A percentile compares a stretch with the other conserved stretches of the same genome.
phyloP scores from a whole-genome alignment of 1,284 basidiomycete genomes.

The Melanopsichium pennsylvanicum region DNA sequence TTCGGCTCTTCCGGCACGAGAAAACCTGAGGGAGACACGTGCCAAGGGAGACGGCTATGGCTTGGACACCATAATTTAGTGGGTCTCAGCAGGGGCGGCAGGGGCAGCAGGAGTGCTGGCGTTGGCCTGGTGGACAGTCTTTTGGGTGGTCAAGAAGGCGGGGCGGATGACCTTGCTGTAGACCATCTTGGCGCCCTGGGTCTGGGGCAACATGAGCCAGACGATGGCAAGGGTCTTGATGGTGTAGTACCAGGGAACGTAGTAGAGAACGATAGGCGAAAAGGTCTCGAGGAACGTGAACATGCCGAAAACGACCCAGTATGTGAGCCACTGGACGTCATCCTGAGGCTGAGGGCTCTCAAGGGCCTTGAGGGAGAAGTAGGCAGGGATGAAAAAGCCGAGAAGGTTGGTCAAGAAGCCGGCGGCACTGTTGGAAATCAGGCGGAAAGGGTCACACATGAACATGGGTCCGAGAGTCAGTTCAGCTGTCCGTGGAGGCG shows the following conservation, averaged over 20 bases:
- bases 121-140: constrained; percentile 48
- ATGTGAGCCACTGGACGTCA: constrained; percentile 66
- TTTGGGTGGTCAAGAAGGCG: constrained; percentile 50
- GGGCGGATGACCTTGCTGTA: constrained; percentile 63
- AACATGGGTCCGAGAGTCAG: no score
- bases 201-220: constrained; percentile 88
- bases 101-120: constrained; percentile 39
- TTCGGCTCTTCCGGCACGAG: background rate
- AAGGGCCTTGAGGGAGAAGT: constrained; percentile 65
- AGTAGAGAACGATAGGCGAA: constrained; percentile 61
- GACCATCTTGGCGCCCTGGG: constrained; percentile 68
- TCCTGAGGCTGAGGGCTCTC: constrained; percentile 65
- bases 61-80: constrained; percentile 16
- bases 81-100: constrained; percentile 44
- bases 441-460: no score
- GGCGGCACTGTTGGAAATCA: constrained; percentile 48
- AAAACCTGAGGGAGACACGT: no score
- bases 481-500: no score
- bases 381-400: constrained; percentile 64
- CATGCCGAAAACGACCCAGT: constrained; percentile 66
- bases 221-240: constrained; percentile 84
- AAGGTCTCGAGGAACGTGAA: constrained; percentile 66
- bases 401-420: constrained; percentile 65
- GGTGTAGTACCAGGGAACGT: constrained; percentile 87
- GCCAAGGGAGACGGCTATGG: no score